Conservation (phyloP, 1,284 basidiomycete genomes). For the Erythrobasidium hasegawianum region DNA sequence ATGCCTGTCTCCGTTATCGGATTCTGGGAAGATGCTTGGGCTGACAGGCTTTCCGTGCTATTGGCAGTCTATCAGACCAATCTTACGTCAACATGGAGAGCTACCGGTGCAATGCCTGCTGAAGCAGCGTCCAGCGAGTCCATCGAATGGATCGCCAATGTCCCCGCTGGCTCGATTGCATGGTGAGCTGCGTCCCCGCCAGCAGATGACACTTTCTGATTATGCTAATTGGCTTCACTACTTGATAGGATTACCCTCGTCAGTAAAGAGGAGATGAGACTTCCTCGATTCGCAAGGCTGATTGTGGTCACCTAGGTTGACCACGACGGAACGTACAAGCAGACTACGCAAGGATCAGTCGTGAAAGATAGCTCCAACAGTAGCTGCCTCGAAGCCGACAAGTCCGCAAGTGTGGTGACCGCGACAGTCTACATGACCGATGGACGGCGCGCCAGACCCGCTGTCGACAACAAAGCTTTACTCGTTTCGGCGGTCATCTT, state of each 20-base stretch:
- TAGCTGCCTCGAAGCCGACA: not conserved
- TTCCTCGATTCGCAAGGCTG: no score
- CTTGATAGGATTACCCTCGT: constrained; percentile 30
- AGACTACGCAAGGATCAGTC: constrained; percentile 12
- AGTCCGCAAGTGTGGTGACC: constrained; percentile 17
- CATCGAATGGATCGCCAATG: constrained; percentile 25
- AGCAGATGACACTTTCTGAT: not conserved
- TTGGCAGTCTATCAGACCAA: constrained; percentile 29
- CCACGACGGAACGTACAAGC: constrained; percentile 24
- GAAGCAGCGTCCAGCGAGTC: constrained; percentile 24
- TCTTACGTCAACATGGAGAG: constrained; percentile 20
- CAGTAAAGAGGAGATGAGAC: no score
- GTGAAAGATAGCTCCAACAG: constrained; percentile 14
- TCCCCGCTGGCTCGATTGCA: constrained; percentile 27
- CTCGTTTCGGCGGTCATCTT: constrained; percentile 23
- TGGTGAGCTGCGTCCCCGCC: constrained; percentile 10
- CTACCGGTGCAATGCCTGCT: constrained; percentile 18
- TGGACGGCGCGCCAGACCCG: not conserved
- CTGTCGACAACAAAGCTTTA: constrained; percentile 17
- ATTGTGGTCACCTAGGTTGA: not conserved
- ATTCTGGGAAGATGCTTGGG: not conserved
- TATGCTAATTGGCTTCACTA: not conserved
- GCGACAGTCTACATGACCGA: constrained; percentile 31
- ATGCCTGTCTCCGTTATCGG: not conserved
- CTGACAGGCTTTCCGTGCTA: not conserved